Base-by-base conservation (phyloP, 2,329 filamentous ascomycete genomes). In the Raffaelea ambrosiae region DNA sequence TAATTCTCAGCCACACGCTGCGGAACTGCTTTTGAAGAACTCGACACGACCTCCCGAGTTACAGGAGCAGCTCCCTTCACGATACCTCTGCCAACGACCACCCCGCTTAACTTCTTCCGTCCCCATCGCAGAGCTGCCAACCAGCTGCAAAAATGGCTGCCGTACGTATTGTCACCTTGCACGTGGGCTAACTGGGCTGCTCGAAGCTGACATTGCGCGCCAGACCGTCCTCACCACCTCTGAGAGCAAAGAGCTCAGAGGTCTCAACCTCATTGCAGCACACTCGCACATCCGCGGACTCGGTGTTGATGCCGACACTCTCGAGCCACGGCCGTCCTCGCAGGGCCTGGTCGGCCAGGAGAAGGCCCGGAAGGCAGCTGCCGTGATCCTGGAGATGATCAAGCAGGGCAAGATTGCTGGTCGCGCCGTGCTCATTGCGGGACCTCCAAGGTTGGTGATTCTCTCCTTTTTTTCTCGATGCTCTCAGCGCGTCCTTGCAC, bases 391-490 rank as follows among this genome's bases (percentile, higher is more conserved):
- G 52, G 89, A 95, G 72, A 98, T 98, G 93, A 94, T 95, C 59
- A 96, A 95, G 71, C 89, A 96, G 63, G 91, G 91, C 61, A 97
- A 96, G 74, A 97, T 98, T 70, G 93, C 93, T 50, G 93, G 93
- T 46, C 83, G 91, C 60, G 93, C 93, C 31, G 87, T 96, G 29
- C 73, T 98, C 58, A 95, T 98, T 60, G 91, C 93, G 43, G 93
- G 93, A 0, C 93, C 93, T 51, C 93, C 93, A 4, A 91, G 81
- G 81, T 82, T 68, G 51, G 65, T 50, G 43, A 22, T 39, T 5
- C 23, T 42, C 46, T 13, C 39, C 35, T 40, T 20, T n/a, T 40
- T 40, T 21, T 22, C 23, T 20, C 26, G 18, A 10, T 29, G 44
- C 52, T 61, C 46, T 40, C 16, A 9, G 18, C 18, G n/a, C 7